Evolutionary conservation across 306 rosid genomes (phyloP), one percentile per base, ranked within the genome.

Genomic region (Castanea sativa): DNA sequence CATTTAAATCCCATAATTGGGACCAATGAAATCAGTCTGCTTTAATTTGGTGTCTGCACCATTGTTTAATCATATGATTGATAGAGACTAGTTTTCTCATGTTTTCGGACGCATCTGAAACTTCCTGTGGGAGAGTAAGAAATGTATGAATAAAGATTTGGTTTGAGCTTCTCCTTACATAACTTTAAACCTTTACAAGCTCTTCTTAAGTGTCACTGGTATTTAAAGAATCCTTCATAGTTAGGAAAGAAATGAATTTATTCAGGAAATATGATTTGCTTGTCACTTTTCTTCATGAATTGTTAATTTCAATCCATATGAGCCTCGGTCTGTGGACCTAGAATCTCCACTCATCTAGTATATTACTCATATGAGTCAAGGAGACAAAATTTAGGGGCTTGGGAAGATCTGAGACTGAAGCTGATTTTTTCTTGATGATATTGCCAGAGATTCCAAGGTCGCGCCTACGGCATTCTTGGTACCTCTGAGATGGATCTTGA

Each of bases 381-480:
- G 70, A 73, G 67, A 58, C 53, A 74, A 60, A 69, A 53, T 5
- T n/a, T 11, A 60, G 69, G 81, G 52, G 73, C 73, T 75, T 81
- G 72, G 45, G 58, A 82, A 65, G 71, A 75, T 65, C 21, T 82
- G 59, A 81, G 64, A 41, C 45, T 41, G 12, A 41, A 77, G 41
- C 27, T 73, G 76, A 71, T 65, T 73, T 83, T 83, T 73, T 76
- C 75, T 68, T 83, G 70, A 74, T 79, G 71, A 65, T 82, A 32
- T 71, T 78, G 41, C 86, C 90, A 96, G 99, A 90, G 99, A 87
- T 96, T 96, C 86, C 98, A 96, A 89, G 99, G 99, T 71, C 96
- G 99, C 41, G 57, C 79, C 70, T 96, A 96, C 76, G 98, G 94
- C 75, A 81, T 96, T 72, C 97, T 96, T 76, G 91, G 89, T 80